Conservation (phyloP, 2,329 filamentous ascomycete species). For the Nannizziopsis arthrosporioides region DNA sequence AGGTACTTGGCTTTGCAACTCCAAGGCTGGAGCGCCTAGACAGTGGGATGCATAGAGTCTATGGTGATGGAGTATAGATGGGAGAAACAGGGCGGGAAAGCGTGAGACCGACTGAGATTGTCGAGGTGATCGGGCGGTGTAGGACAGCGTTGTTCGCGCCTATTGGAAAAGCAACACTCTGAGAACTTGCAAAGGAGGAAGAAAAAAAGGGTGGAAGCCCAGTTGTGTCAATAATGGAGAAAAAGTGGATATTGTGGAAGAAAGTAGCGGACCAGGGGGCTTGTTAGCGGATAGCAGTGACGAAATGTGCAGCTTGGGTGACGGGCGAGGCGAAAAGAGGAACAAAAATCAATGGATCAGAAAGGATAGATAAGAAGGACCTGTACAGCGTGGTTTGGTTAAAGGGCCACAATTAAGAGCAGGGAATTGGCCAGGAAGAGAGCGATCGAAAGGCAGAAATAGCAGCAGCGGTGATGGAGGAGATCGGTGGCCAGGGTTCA, state of each 20-base stretch:
- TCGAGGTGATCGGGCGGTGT: neutral
- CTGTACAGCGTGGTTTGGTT: too few relatives aligned
- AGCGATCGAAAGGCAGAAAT: too few relatives aligned
- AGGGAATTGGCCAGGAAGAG: too few relatives aligned
- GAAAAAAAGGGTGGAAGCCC: neutral
- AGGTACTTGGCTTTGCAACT: neutral
- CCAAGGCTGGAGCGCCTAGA: slow-evolving; percentile 5
- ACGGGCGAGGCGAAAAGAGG: neutral
- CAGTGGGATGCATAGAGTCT: neutral
- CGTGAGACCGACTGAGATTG: neutral
- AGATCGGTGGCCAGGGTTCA: too few relatives aligned
- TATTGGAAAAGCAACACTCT: neutral
- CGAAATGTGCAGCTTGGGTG: too few relatives aligned
- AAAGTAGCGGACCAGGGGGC: neutral
- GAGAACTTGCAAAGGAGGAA: neutral
- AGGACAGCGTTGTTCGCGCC: slow-evolving; percentile 3
- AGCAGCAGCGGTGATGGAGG: too few relatives aligned
- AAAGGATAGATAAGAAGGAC: too few relatives aligned
- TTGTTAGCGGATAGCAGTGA: too few relatives aligned
- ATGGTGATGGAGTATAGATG: neutral
- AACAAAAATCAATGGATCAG: neutral
- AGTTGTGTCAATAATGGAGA: neutral
- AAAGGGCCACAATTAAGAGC: too few relatives aligned
- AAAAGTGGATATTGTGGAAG: neutral
- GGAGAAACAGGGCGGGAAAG: neutral